These are phyloP conservation scores for Larix kaempferi DNA, from an alignment of 75 land plant genomes.

Conservation along the genomic window DNA sequence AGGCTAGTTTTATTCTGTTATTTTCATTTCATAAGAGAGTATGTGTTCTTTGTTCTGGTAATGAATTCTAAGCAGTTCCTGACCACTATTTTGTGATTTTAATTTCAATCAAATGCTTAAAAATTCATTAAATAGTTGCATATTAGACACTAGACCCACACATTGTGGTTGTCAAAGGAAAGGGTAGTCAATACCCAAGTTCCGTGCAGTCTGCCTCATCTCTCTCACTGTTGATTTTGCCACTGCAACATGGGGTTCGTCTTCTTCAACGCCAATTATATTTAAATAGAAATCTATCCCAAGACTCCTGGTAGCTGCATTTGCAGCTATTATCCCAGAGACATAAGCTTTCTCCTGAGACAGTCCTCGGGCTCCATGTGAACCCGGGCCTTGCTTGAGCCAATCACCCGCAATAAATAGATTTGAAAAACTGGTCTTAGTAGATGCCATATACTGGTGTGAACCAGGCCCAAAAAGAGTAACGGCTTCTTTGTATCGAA, in stretches of 20 bases:
- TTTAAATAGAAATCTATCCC: conserved; percentile 12
- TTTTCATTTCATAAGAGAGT: too few species aligned
- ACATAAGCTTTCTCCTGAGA: conserved; percentile 47
- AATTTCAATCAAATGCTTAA: too few species aligned
- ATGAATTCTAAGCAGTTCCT: too few species aligned
- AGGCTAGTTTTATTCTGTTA: too few species aligned
- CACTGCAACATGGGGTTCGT: conserved; percentile 32
- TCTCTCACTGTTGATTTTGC: conserved; percentile 17
- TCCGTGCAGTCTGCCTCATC: conserved; percentile 15
- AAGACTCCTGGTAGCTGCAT: conserved; percentile 18
- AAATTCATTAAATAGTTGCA: background rate
- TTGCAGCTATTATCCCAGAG: conserved; percentile 38
- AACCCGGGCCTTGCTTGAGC: conserved; percentile 41
- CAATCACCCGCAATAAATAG: conserved; percentile 45
- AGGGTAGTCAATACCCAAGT: conserved; percentile 21
- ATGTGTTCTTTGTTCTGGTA: too few species aligned
- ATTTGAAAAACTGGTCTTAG: conserved; percentile 31
- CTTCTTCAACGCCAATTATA: conserved; percentile 32
- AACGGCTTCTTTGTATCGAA: conserved; percentile 38
- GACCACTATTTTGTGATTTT: too few species aligned
- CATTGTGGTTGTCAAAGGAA: conserved; percentile 8
- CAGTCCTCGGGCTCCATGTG: conserved; percentile 39
- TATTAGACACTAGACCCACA: background rate
- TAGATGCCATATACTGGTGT: conserved; percentile 39
- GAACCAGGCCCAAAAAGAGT: conserved; percentile 42